Percentiles rank a stretch among this genome's conserved stretches.
phyloP scores from a whole-genome alignment of 2,329 filamentous ascomycete genomes.

The Paraconiothyrium brasiliense region DNA sequence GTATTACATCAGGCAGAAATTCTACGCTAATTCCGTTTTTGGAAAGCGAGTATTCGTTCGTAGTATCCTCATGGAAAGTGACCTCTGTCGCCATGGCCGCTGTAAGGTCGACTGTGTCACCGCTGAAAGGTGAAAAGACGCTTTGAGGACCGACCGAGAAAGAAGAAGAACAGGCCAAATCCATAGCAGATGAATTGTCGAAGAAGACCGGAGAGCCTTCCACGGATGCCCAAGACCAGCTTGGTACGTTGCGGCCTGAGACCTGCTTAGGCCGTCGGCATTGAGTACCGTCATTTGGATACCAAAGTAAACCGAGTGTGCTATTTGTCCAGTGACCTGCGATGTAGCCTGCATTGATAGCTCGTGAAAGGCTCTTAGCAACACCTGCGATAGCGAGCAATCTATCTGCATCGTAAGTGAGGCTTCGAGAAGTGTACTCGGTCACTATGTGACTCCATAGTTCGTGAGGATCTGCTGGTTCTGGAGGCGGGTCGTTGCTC shows the following conservation, averaged over 20 bases:
- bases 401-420: slow-evolving; percentile 46
- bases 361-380: slow-evolving; percentile 38
- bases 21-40: slow-evolving; percentile 43
- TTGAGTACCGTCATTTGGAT: slow-evolving; percentile 41
- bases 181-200: slow-evolving; percentile 49
- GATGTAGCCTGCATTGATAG: slow-evolving; percentile 44
- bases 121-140: slow-evolving; percentile 43
- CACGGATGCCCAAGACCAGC: slow-evolving; percentile 49
- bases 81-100: slow-evolving; percentile 49
- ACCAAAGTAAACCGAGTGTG: slow-evolving; percentile 47
- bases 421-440: slow-evolving; percentile 45
- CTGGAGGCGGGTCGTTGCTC: slow-evolving; percentile 24
- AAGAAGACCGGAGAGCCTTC: slow-evolving; percentile 49
- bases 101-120: slow-evolving; percentile 39
- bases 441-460: slow-evolving; percentile 49
- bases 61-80: slow-evolving; percentile 27
- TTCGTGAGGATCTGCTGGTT: slow-evolving; percentile 42
- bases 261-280: slow-evolving; percentile 35
- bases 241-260: slow-evolving; percentile 37
- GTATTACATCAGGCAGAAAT: slow-evolving; percentile 44
- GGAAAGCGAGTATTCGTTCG: slow-evolving; percentile 33
- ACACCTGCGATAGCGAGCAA: slow-evolving; percentile 43
- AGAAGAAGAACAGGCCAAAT: slow-evolving; percentile 43
- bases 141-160: slow-evolving; percentile 33
- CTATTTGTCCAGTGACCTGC: slow-evolving; percentile 50